phyloP scores from a whole-genome alignment of 345 rosid species.

The Boechera stricta region DNA sequence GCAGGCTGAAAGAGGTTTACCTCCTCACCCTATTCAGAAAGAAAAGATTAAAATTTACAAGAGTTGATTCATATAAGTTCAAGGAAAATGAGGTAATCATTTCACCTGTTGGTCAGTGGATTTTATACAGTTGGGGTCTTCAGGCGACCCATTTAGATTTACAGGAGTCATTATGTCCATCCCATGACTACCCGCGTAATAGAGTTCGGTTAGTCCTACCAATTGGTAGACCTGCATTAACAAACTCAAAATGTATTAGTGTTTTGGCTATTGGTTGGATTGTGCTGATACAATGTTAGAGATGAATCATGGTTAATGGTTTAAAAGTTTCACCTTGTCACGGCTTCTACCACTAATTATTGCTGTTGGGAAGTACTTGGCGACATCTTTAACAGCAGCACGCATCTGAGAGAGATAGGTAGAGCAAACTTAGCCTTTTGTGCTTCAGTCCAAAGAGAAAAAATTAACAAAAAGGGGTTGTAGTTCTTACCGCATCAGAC shows the following conservation, averaged over 20 bases:
- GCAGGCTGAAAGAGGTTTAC: constrained; percentile 97
- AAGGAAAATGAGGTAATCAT: not conserved
- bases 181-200: constrained; percentile 99
- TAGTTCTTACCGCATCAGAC: constrained; percentile 69
- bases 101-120: constrained; percentile 75
- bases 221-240: constrained; percentile 70
- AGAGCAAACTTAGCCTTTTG: not conserved
- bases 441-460: not conserved
- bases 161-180: constrained; percentile 94
- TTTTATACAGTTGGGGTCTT: constrained; percentile 56
- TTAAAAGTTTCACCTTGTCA: constrained; percentile 62
- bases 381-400: constrained; percentile 75
- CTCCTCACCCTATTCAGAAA: constrained; percentile 64
- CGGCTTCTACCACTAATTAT: constrained; percentile 97
- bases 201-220: constrained; percentile 92
- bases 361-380: constrained; percentile 86
- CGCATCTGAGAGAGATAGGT: constrained; percentile 69
- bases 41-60: not conserved
- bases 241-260: constrained; percentile 32
- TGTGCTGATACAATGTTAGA: not conserved
- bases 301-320: constrained; percentile 7
- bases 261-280: not conserved
- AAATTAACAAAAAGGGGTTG: not conserved
- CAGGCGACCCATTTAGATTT: constrained; percentile 47
- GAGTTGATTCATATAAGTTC: not conserved